These are phyloP conservation scores for Botrytis fragariae DNA, from an alignment of 2,329 filamentous ascomycete genomes.

Conservation along the genomic window DNA sequence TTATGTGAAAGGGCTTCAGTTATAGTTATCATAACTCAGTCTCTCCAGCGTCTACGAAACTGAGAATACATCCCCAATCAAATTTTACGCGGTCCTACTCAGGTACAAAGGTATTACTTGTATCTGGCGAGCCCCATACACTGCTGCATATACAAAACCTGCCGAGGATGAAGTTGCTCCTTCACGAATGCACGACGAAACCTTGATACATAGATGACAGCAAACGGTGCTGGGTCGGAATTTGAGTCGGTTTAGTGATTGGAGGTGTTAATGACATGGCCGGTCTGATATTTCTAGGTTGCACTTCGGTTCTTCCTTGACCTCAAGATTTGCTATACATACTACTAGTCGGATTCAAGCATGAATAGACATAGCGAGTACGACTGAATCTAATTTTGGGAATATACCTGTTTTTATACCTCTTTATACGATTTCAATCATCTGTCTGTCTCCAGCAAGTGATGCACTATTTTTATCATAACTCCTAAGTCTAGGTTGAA, in stretches of 20 bases:
- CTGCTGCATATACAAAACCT: not conserved
- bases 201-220: not conserved
- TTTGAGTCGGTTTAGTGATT: not conserved
- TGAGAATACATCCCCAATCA: not conserved
- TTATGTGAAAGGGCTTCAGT: slow-evolving; percentile 57
- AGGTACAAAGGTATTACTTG: not conserved
- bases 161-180: not conserved
- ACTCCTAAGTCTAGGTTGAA: not conserved
- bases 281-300: slow-evolving; percentile 2
- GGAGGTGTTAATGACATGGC: not conserved
- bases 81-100: not conserved
- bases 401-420: not conserved
- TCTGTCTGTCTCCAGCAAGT: not conserved
- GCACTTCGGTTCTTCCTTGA: not conserved
- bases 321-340: not conserved
- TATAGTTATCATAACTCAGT: slow-evolving; percentile 10
- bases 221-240: not conserved
- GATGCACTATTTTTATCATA: not conserved
- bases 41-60: not conserved
- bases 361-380: slow-evolving; percentile 10
- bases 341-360: not conserved
- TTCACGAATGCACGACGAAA: not conserved
- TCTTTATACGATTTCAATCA: not conserved
- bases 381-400: slow-evolving; percentile 4
- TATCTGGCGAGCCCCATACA: not conserved